Conservation (phyloP, 78 protist species). For the Chrysochromulina parva region DNA sequence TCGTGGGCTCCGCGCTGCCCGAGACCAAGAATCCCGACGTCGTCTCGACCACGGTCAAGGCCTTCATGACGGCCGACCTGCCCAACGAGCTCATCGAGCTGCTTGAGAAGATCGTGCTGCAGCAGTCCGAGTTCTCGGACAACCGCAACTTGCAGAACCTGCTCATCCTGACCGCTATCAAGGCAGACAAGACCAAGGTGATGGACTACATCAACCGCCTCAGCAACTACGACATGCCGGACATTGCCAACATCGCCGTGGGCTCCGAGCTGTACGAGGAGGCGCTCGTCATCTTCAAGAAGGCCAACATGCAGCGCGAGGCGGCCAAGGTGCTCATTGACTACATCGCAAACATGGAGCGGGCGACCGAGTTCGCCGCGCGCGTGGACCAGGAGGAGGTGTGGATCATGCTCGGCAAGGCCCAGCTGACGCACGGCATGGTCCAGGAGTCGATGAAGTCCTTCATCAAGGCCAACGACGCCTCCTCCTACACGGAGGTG, state of each 20-base stretch:
- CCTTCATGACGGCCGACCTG: slow-evolving; percentile 97
- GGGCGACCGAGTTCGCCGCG: slow-evolving; percentile 97
- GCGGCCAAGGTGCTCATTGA: slow-evolving; percentile 84
- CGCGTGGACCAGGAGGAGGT: slow-evolving; percentile 85
- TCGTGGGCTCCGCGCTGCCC: slow-evolving; percentile 97
- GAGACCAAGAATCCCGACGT: slow-evolving; percentile 87
- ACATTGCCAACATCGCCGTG: slow-evolving; percentile 94
- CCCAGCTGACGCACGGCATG: slow-evolving; percentile 84
- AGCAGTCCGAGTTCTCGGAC: slow-evolving; percentile 76
- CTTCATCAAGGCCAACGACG: slow-evolving; percentile 87
- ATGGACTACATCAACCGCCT: slow-evolving; percentile 95
- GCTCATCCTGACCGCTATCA: slow-evolving; percentile 97
- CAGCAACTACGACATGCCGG: slow-evolving; percentile 95
- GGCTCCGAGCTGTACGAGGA: slow-evolving; percentile 91
- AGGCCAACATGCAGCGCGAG: slow-evolving; percentile 1
- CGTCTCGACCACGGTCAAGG: slow-evolving; percentile 95
- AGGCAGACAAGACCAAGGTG: slow-evolving; percentile 90
- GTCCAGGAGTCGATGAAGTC: slow-evolving; percentile 80
- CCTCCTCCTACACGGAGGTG: slow-evolving; percentile 52
- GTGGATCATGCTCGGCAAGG: slow-evolving; percentile 89
- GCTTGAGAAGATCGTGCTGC: slow-evolving; percentile 98
- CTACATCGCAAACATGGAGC: slow-evolving; percentile 77
- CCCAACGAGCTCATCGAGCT: slow-evolving; percentile 98
- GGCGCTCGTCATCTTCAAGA: slow-evolving; percentile 90
- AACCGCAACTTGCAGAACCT: slow-evolving; percentile 96